phyloP scores from a whole-genome alignment of 208 protist species.

The Leishmania arabica region DNA sequence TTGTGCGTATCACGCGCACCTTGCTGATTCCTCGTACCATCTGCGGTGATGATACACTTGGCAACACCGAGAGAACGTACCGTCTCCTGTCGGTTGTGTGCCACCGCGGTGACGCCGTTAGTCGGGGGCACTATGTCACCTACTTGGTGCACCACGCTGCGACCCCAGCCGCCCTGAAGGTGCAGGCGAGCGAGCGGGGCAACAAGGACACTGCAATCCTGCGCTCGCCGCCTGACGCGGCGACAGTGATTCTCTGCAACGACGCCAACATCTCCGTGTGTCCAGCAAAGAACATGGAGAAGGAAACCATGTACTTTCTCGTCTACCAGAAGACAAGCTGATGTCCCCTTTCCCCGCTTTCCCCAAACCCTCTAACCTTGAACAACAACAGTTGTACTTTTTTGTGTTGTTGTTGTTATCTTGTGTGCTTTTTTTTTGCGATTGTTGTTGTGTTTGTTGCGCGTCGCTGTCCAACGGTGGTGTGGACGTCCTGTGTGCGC shows the following conservation, averaged over 20 bases:
- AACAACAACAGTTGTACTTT: neutral
- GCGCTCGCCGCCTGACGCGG: constrained; percentile 9
- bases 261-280: constrained; percentile 51
- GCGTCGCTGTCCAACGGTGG: too few relatives aligned
- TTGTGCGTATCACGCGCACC: constrained; percentile 48
- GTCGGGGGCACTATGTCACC: constrained; percentile 80
- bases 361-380: neutral
- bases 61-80: constrained; percentile 58
- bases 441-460: neutral
- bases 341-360: neutral
- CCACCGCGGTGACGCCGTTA: constrained; percentile 58
- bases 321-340: constrained; percentile 60
- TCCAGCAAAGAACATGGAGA: constrained; percentile 30
- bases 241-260: constrained; percentile 68
- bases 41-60: constrained; percentile 49
- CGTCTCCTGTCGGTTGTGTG: constrained; percentile 64
- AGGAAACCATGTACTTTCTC: constrained; percentile 80
- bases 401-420: neutral
- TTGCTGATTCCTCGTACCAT: constrained; percentile 60
- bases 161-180: constrained; percentile 26
- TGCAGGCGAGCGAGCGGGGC: constrained; percentile 6
- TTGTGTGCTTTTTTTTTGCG: neutral
- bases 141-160: constrained; percentile 62
- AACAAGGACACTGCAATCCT: constrained; percentile 10
- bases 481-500: too few relatives aligned